phyloP scores from a whole-genome alignment of 306 rosid species.

The Abrus pulchellus region DNA sequence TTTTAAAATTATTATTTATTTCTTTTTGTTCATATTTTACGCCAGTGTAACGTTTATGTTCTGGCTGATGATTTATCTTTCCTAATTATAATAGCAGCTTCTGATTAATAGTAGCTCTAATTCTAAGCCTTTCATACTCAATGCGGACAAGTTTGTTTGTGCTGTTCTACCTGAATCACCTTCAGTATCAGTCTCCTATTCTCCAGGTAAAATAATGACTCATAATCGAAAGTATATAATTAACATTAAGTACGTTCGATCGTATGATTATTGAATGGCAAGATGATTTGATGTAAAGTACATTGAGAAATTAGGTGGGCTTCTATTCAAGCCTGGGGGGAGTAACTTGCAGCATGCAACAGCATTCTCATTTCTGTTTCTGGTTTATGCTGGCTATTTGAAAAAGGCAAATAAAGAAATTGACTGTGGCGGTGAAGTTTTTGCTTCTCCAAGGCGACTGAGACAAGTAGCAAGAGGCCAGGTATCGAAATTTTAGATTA shows the following conservation, averaged over 20 bases:
- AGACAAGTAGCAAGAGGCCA: slow-evolving; percentile 47
- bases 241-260: not conserved
- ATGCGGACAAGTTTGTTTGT: slow-evolving; percentile 62
- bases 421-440: slow-evolving; percentile 48
- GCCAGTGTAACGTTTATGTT: not conserved
- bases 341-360: slow-evolving; percentile 68
- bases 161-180: slow-evolving; percentile 65
- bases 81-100: slow-evolving; percentile 43
- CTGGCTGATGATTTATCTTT: slow-evolving; percentile 6
- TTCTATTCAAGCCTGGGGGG: slow-evolving; percentile 62
- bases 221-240: not conserved
- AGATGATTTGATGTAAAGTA: not conserved
- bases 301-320: slow-evolving; percentile 54
- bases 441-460: slow-evolving; percentile 51
- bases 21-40: not conserved
- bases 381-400: slow-evolving; percentile 58
- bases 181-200: slow-evolving; percentile 54
- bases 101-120: slow-evolving; percentile 37
- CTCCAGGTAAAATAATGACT: slow-evolving; percentile 52
- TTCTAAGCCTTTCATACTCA: slow-evolving; percentile 43
- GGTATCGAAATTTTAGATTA: slow-evolving; percentile 8
- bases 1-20: not conserved
- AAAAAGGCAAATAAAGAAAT: slow-evolving; percentile 39
- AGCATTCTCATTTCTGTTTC: slow-evolving; percentile 56
- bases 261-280: too few species aligned